Evolutionary conservation across 371 early-diverging fungal species (phyloP).

Genomic region (Parasitella parasitica): DNA sequence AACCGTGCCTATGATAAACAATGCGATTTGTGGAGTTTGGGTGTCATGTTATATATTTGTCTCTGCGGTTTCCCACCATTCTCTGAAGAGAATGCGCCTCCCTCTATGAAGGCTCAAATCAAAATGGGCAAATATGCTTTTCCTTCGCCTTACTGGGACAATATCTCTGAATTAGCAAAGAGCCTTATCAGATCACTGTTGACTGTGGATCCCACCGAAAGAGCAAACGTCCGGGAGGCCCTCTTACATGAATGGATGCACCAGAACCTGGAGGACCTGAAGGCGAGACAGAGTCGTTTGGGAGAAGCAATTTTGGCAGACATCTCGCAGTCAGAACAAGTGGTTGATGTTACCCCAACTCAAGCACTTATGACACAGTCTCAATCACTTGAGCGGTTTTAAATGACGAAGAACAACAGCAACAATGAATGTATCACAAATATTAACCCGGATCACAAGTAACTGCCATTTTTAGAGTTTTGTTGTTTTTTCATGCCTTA

Average conservation of each 20-base stretch:
- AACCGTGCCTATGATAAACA: slow-evolving; percentile 76
- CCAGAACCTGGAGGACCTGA: neutral
- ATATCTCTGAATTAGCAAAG: slow-evolving; percentile 71
- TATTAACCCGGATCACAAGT: neutral
- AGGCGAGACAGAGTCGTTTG: neutral
- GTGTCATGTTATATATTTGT: slow-evolving; percentile 97
- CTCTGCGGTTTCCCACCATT: slow-evolving; percentile 97
- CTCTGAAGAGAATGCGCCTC: slow-evolving; percentile 34
- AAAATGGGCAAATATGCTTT: slow-evolving; percentile 77
- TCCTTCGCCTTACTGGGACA: slow-evolving; percentile 82
- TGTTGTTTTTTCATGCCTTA: neutral
- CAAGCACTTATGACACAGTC: neutral
- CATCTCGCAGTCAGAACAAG: neutral
- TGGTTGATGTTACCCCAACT: neutral
- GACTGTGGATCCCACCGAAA: slow-evolving; percentile 46
- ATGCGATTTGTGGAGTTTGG: slow-evolving; percentile 98
- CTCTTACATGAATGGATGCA: slow-evolving; percentile 25
- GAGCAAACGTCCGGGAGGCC: slow-evolving; percentile 50
- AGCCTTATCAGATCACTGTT: slow-evolving; percentile 60
- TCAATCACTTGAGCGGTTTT: neutral
- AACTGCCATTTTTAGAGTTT: neutral
- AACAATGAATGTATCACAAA: neutral
- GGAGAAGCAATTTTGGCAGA: neutral
- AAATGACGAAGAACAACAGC: neutral
- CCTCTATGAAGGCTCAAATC: slow-evolving; percentile 64